Conservation (phyloP, 495 filamentous ascomycete species). For the Hamigera avellanea region DNA sequence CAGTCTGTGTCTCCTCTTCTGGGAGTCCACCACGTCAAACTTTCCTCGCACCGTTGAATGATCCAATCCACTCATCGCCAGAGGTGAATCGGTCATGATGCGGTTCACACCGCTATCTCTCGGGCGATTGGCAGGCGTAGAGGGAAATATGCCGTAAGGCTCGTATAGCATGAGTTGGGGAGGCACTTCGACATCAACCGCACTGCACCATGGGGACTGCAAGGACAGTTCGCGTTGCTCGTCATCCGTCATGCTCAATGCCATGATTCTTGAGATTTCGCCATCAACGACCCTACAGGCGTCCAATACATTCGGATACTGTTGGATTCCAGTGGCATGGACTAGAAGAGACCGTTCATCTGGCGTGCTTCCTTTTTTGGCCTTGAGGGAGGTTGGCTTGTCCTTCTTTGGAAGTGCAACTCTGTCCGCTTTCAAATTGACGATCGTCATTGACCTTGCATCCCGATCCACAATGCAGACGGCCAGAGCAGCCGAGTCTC, state of each 20-base stretch:
- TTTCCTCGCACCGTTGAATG: slow-evolving; percentile 39
- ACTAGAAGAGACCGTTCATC: slow-evolving; percentile 25
- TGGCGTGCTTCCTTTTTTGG: slow-evolving; percentile 9
- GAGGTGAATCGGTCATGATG: slow-evolving; percentile 37
- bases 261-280: slow-evolving; percentile 52
- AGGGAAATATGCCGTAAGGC: slow-evolving; percentile 25
- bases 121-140: slow-evolving; percentile 17
- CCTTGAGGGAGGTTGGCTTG: slow-evolving; percentile 16
- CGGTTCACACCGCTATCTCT: slow-evolving; percentile 43
- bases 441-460: slow-evolving; percentile 53
- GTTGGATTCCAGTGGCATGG: slow-evolving; percentile 29
- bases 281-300: slow-evolving; percentile 65
- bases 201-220: slow-evolving; percentile 63
- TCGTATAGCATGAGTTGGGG: slow-evolving; percentile 34
- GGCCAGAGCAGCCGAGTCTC: slow-evolving; percentile 36
- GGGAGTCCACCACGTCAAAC: slow-evolving; percentile 52
- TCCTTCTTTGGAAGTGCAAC: slow-evolving; percentile 21
- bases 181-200: slow-evolving; percentile 45
- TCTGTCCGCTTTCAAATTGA: slow-evolving; percentile 42
- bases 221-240: slow-evolving; percentile 54
- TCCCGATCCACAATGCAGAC: slow-evolving; percentile 58
- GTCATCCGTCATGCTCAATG: slow-evolving; percentile 52
- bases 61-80: slow-evolving; percentile 29
- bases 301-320: slow-evolving; percentile 50
- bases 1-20: slow-evolving; percentile 50